These are phyloP conservation scores for Aspergillus steynii DNA, from an alignment of 495 filamentous ascomycete genomes.

Conservation along the genomic window DNA sequence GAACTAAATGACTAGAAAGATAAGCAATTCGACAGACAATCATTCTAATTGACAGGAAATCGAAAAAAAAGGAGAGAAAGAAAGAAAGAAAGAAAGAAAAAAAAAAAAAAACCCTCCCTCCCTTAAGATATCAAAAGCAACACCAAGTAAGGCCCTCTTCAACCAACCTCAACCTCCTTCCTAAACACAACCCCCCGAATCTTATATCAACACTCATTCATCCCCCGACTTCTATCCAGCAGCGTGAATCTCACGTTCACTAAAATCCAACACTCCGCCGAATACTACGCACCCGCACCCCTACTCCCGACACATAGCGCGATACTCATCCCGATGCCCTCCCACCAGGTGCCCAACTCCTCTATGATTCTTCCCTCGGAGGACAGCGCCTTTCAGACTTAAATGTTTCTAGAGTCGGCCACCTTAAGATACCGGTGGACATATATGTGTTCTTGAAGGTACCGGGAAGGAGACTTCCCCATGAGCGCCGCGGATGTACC, in stretches of 20 bases:
- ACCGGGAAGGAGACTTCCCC: constrained; percentile 25
- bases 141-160: constrained; percentile 3
- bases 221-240: constrained; percentile 15
- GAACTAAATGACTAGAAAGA: too few relatives aligned
- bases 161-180: constrained; percentile 19
- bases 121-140: constrained; percentile 8
- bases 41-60: too few relatives aligned
- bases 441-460: constrained; percentile 8
- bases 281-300: constrained; percentile 6
- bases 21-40: too few relatives aligned
- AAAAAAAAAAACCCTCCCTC: not conserved
- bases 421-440: constrained; percentile 17
- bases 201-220: constrained; percentile 21
- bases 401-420: constrained; percentile 29
- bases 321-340: too few relatives aligned
- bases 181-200: constrained; percentile 18
- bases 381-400: constrained; percentile 20
- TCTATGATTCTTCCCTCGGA: too few relatives aligned
- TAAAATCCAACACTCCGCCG: constrained; percentile 18
- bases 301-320: too few relatives aligned
- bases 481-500: constrained; percentile 20
- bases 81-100: not conserved
- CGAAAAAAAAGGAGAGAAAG: too few relatives aligned
- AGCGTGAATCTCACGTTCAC: constrained; percentile 9
- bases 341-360: too few relatives aligned